These are phyloP conservation scores for Suillus spraguei DNA, from an alignment of 768 basidiomycete species.

Conservation along the genomic window DNA sequence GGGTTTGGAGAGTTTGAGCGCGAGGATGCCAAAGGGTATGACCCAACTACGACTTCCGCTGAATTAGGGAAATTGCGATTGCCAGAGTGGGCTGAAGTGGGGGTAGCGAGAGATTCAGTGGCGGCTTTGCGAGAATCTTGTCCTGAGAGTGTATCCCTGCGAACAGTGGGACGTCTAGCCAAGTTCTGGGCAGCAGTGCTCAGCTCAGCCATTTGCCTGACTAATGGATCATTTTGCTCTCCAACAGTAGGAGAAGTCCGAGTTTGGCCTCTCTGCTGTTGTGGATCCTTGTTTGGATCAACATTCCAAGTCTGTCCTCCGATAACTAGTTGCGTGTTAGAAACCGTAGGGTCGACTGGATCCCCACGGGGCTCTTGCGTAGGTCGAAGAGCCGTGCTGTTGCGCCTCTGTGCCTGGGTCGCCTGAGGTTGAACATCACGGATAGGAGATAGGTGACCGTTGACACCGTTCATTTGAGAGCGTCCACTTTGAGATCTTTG, in stretches of 20 bases:
- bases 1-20: slow-evolving; percentile 75
- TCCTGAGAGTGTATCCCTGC: slow-evolving; percentile 26
- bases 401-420: slow-evolving; percentile 27
- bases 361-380: slow-evolving; percentile 52
- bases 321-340: slow-evolving; percentile 62
- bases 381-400: slow-evolving; percentile 28
- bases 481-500: slow-evolving; percentile 30
- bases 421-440: slow-evolving; percentile 25
- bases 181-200: slow-evolving; percentile 25
- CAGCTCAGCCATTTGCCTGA: slow-evolving; percentile 65
- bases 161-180: slow-evolving; percentile 25
- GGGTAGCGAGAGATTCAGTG: slow-evolving; percentile 28
- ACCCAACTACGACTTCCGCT: slow-evolving; percentile 79
- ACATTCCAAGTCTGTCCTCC: slow-evolving; percentile 70
- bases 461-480: slow-evolving; percentile 36
- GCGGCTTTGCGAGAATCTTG: slow-evolving; percentile 27
- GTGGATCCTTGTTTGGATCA: slow-evolving; percentile 68
- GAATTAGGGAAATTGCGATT: slow-evolving; percentile 70
- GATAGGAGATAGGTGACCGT: slow-evolving; percentile 30
- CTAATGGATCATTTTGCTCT: slow-evolving; percentile 58
- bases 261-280: slow-evolving; percentile 35
- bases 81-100: slow-evolving; percentile 17
- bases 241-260: slow-evolving; percentile 38
- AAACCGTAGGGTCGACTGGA: slow-evolving; percentile 62
- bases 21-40: slow-evolving; percentile 65